These are phyloP conservation scores for Rutstroemia sp. DNA, from an alignment of 2,329 filamentous ascomycete species.

Conservation along the genomic window DNA sequence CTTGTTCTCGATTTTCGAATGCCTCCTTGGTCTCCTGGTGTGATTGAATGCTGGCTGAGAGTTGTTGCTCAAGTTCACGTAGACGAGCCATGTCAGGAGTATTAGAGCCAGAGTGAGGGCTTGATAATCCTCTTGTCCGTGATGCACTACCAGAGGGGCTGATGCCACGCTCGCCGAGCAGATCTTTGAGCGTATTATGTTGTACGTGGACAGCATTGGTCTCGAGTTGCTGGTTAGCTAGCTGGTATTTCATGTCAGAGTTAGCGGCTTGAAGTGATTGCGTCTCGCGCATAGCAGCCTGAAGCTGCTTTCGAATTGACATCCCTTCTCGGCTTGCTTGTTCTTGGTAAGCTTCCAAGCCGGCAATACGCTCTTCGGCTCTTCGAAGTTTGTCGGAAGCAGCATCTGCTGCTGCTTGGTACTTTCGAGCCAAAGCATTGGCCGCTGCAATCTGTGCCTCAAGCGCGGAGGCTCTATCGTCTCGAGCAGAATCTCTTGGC, in stretches of 20 bases:
- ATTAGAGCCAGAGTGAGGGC: constrained; percentile 66
- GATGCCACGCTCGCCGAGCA: constrained; percentile 82
- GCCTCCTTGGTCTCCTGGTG: constrained; percentile 79
- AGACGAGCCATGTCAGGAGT: constrained; percentile 74
- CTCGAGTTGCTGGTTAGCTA: constrained; percentile 83
- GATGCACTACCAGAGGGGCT: constrained; percentile 61
- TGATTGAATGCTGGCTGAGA: constrained; percentile 66
- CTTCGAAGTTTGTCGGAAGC: constrained; percentile 84
- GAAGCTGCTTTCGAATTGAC: constrained; percentile 81
- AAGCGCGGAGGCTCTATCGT: constrained; percentile 64
- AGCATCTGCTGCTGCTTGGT: constrained; percentile 78
- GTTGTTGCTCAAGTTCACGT: constrained; percentile 80
- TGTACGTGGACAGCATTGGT: constrained; percentile 91
- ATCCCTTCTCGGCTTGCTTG: constrained; percentile 92
- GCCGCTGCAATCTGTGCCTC: constrained; percentile 74
- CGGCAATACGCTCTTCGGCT: constrained; percentile 93
- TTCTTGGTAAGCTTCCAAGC: constrained; percentile 93
- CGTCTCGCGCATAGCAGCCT: constrained; percentile 73
- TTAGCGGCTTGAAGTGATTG: constrained; percentile 76
- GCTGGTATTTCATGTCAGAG: constrained; percentile 71
- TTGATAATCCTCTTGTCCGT: constrained; percentile 64
- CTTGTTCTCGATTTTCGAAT: constrained; percentile 73
- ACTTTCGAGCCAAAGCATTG: constrained; percentile 75
- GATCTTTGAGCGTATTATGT: constrained; percentile 86
- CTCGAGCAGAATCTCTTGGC: constrained; percentile 40